These are phyloP conservation scores for Vanrija sp. DNA, from an alignment of 1,284 basidiomycete species.

Conservation along the genomic window DNA sequence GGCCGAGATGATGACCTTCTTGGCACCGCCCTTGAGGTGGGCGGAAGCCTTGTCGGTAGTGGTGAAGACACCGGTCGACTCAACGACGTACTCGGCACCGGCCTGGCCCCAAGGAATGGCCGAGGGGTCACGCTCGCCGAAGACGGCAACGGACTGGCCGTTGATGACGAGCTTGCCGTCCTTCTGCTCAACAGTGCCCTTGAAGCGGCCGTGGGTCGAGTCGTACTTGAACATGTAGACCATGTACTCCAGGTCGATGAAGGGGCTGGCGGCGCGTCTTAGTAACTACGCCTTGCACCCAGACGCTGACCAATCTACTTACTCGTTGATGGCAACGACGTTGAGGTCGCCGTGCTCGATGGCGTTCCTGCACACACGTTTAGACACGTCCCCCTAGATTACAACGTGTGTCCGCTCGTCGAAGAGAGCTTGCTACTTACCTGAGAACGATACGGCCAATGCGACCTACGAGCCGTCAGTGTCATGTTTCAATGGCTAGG, in stretches of 20 bases:
- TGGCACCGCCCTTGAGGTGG: constrained; percentile 98
- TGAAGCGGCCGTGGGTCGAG: constrained; percentile 91
- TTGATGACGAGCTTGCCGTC: constrained; percentile 88
- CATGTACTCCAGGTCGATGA: constrained; percentile 96
- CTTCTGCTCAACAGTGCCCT: constrained; percentile 76
- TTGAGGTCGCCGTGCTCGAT: constrained; percentile 71
- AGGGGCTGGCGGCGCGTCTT: constrained; percentile 60
- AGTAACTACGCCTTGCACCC: constrained; percentile 1
- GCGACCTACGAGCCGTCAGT: constrained; percentile 62
- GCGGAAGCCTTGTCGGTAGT: constrained; percentile 80
- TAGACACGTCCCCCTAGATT: neutral
- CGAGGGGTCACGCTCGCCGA: constrained; percentile 81
- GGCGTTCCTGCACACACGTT: constrained; percentile 63
- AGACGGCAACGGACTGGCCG: constrained; percentile 75
- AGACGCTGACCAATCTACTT: constrained; percentile 39
- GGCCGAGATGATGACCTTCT: constrained; percentile 99
- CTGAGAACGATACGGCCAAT: constrained; percentile 95
- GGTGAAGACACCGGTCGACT: constrained; percentile 99
- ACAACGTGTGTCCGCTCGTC: neutral
- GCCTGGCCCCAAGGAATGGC: constrained; percentile 77
- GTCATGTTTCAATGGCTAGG: neutral
- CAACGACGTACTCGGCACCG: constrained; percentile 91
- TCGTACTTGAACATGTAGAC: constrained; percentile 99
- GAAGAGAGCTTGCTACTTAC: constrained; percentile 11
- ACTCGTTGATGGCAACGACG: constrained; percentile 88